phyloP scores from a whole-genome alignment of 805 yeast species.

The Millerozyma acaciae region DNA sequence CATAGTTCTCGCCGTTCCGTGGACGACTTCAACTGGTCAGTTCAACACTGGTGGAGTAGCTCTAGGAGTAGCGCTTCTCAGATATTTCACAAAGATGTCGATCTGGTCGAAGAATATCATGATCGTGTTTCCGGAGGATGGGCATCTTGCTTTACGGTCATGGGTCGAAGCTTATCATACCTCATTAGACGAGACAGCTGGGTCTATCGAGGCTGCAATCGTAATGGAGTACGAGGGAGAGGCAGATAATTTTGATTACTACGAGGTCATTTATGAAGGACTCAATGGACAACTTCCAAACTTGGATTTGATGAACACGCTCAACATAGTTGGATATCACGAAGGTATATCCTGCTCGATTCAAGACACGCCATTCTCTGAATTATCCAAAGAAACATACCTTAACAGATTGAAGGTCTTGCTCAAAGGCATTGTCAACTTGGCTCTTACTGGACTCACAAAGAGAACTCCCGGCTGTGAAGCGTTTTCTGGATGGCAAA shows the following conservation, averaged over 20 bases:
- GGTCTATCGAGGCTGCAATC: constrained; percentile 87
- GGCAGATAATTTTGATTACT: constrained; percentile 64
- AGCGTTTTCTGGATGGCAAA: constrained; percentile 93
- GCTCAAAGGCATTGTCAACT: constrained; percentile 59
- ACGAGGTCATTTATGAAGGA: constrained; percentile 81
- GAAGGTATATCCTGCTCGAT: constrained; percentile 71
- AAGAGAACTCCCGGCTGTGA: constrained; percentile 67
- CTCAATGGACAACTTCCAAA: constrained; percentile 95
- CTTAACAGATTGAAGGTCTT: constrained; percentile 56
- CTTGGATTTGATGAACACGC: constrained; percentile 82
- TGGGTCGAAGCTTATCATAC: constrained; percentile 97
- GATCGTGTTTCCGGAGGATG: constrained; percentile 74
- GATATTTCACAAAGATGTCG: constrained; percentile 81
- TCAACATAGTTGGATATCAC: constrained; percentile 65
- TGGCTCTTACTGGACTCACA: constrained; percentile 66
- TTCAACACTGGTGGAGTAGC: constrained; percentile 80
- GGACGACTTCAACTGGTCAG: constrained; percentile 63
- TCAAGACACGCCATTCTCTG: constrained; percentile 52
- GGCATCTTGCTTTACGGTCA: constrained; percentile 60
- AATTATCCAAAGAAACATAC: constrained; percentile 47
- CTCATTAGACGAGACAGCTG: constrained; percentile 81
- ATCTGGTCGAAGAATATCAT: constrained; percentile 95
- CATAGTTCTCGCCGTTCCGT: constrained; percentile 85
- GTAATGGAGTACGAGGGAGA: constrained; percentile 73
- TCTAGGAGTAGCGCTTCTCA: constrained; percentile 64